phyloP scores from a whole-genome alignment of 768 basidiomycete species.

The Tylopilus sp. region DNA sequence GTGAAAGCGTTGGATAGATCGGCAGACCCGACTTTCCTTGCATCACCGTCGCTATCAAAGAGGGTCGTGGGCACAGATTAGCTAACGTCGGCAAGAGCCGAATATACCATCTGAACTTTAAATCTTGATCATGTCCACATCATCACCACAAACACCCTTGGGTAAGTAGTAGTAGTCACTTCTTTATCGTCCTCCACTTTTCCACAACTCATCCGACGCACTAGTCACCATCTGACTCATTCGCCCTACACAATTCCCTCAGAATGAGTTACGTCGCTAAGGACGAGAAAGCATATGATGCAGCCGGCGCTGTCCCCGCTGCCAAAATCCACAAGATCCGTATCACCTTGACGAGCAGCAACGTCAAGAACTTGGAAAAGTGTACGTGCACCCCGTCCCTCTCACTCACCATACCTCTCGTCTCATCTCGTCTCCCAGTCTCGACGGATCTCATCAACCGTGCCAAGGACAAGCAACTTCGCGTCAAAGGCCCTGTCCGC shows the following conservation, averaged over 20 bases:
- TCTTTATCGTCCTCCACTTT: neutral
- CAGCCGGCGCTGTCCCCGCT: constrained; percentile 80
- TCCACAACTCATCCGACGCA: constrained; percentile 1
- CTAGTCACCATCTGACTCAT: constrained; percentile 84
- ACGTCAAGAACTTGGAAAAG: constrained; percentile 98
- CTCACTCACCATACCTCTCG: neutral
- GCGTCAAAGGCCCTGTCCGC: constrained; percentile 97
- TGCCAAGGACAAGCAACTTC: constrained; percentile 99
- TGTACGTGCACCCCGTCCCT: constrained; percentile 47
- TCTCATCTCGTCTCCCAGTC: constrained; percentile 49
- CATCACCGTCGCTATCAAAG: constrained; percentile 29
- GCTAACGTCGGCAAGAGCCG: constrained; percentile 18
- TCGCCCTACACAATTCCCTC: constrained; percentile 21
- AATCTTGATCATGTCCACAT: constrained; percentile 24
- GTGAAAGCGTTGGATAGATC: neutral
- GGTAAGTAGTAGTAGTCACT: constrained; percentile 18
- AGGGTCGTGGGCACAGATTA: constrained; percentile 8
- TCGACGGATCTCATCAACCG: constrained; percentile 95
- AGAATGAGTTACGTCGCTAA: constrained; percentile 99
- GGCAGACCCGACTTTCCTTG: constrained; percentile 35
- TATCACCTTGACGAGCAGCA: constrained; percentile 97
- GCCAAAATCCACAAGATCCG: constrained; percentile 99
- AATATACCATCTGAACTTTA: constrained; percentile 29
- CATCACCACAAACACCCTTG: constrained; percentile 31
- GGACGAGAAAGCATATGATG: constrained; percentile 97